Conservation (phyloP, 2,329 filamentous ascomycete genomes). For the Colletotrichum theobromicola region DNA sequence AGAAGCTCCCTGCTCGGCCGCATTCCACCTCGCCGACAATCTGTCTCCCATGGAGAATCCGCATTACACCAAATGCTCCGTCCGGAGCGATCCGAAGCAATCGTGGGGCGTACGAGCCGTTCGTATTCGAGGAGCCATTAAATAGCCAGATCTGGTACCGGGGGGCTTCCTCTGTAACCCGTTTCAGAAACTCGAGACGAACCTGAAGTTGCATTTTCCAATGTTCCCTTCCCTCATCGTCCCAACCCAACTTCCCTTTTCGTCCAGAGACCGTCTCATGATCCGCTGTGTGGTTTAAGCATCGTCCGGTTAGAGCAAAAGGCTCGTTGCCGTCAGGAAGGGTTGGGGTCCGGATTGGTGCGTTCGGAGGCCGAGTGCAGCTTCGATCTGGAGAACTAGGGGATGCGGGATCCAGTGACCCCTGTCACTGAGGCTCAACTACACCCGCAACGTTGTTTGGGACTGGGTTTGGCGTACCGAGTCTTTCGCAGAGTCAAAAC, state of each 20-base stretch:
- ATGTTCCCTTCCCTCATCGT: not conserved
- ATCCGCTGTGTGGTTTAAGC: not conserved
- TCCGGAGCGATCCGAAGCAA: not conserved
- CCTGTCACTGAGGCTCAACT: not conserved
- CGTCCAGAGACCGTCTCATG: not conserved
- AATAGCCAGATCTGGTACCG: not conserved
- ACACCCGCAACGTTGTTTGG: not conserved
- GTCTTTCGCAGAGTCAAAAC: not conserved
- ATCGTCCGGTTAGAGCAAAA: not conserved
- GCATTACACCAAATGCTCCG: not conserved
- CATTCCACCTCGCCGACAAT: accelerated
- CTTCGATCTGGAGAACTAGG: not conserved
- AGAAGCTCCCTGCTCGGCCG: not conserved
- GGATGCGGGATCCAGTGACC: not conserved
- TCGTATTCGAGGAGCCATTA: not conserved
- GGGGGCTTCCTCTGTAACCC: not conserved
- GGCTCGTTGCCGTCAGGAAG: not conserved
- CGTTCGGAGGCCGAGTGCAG: not conserved
- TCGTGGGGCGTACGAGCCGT: not conserved
- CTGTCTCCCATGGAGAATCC: not conserved
- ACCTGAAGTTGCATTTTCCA: not conserved
- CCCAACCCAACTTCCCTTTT: not conserved
- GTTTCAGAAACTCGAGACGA: not conserved
- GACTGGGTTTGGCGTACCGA: not conserved
- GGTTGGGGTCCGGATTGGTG: not conserved